Conservation (phyloP, 371 early-diverging fungal species). For the Lichtheimia corymbifera region DNA sequence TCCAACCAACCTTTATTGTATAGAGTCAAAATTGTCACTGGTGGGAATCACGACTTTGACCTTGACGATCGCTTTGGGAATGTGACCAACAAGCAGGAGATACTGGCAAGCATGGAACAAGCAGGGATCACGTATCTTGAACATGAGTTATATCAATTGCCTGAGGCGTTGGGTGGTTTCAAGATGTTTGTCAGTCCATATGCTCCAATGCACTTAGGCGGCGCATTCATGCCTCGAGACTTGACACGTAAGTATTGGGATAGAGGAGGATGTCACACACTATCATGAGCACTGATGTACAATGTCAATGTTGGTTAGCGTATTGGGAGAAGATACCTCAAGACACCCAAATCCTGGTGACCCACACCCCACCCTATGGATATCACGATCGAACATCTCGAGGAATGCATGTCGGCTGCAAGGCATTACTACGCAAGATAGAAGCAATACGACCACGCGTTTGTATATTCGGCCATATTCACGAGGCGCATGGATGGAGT, state of each 20-base stretch:
- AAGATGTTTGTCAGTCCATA: slow-evolving; percentile 55
- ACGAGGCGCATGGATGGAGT: slow-evolving; percentile 48
- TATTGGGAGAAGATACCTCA: slow-evolving; percentile 49
- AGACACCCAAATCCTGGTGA: slow-evolving; percentile 52
- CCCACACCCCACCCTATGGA: slow-evolving; percentile 54
- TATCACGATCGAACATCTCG: slow-evolving; percentile 33
- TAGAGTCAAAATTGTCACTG: slow-evolving; percentile 54
- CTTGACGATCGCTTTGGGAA: slow-evolving; percentile 29
- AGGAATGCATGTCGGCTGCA: slow-evolving; percentile 45
- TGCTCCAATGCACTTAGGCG: slow-evolving; percentile 50
- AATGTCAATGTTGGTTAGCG: slow-evolving; percentile 13
- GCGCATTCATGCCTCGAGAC: slow-evolving; percentile 54
- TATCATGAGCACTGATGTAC: background rate
- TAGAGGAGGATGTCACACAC: background rate
- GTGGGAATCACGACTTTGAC: slow-evolving; percentile 56
- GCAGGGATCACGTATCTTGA: slow-evolving; percentile 49
- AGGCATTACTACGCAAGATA: slow-evolving; percentile 35
- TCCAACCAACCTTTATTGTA: background rate
- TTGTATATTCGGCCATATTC: slow-evolving; percentile 60
- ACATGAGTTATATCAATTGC: slow-evolving; percentile 41
- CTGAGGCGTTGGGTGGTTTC: slow-evolving; percentile 31
- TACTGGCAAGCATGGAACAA: slow-evolving; percentile 24
- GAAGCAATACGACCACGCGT: slow-evolving; percentile 43
- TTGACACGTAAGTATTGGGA: slow-evolving; percentile 26
- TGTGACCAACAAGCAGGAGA: slow-evolving; percentile 11